phyloP scores from a whole-genome alignment of 352 stramenopile species.

The Phytophthora tentaculata region DNA sequence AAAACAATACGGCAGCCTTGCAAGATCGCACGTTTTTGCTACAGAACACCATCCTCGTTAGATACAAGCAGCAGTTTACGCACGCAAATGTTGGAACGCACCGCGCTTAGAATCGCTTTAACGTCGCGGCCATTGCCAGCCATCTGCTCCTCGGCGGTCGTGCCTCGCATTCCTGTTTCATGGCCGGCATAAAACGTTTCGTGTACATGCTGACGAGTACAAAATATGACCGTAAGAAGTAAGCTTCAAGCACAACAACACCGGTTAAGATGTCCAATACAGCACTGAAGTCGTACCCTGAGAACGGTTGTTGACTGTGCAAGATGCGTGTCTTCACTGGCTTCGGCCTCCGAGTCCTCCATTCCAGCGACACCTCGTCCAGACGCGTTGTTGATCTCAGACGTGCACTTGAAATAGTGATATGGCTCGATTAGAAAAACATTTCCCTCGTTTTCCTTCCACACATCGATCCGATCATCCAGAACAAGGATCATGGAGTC shows the following conservation, averaged over 20 bases:
- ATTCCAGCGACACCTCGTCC: conserved; percentile 51
- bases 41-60: conserved; percentile 9
- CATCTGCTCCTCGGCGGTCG: conserved; percentile 76
- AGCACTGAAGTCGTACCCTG: conserved; percentile 39
- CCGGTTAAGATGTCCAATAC: background rate
- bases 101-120: conserved; percentile 70
- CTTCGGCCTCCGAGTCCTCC: conserved; percentile 42
- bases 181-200: conserved; percentile 63
- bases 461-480: conserved; percentile 87
- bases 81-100: conserved; percentile 24
- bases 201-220: conserved; percentile 56
- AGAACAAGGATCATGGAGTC: conserved; percentile 90
- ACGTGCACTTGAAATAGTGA: conserved; percentile 82
- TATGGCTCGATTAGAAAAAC: conserved; percentile 89
- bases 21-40: conserved; percentile 79
- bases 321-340: conserved; percentile 56
- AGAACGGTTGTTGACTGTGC: conserved; percentile 61
- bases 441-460: conserved; percentile 89
- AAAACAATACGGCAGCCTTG: conserved; percentile 76
- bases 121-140: conserved; percentile 68
- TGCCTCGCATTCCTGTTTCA: conserved; percentile 48
- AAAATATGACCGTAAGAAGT: conserved; percentile 1
- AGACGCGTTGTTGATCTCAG: conserved; percentile 87
- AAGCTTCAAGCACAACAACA: background rate
- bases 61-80: background rate